A percentile compares a stretch with the other conserved stretches of the same genome.
Evolutionary conservation across 768 basidiomycete species (phyloP).

Genomic region (Xerocomellus chrysenteron): DNA sequence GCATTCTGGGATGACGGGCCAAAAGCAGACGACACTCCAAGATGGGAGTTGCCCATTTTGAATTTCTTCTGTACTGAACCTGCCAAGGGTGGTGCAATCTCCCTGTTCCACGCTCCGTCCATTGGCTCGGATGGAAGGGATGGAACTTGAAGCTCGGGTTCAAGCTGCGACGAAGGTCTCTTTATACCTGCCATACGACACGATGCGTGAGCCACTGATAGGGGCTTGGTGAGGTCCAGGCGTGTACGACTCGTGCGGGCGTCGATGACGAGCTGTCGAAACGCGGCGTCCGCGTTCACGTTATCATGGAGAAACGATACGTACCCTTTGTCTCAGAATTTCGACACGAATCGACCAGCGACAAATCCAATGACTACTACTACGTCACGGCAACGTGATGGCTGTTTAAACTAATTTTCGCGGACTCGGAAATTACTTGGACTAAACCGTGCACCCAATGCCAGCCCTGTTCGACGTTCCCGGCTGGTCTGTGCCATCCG

Average conservation of each 20-base stretch:
- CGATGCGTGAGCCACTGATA: constrained; percentile 12
- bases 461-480: constrained; percentile 60
- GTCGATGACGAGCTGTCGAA: constrained; percentile 6
- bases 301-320: constrained; percentile 9
- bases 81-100: background rate
- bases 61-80: constrained; percentile 8
- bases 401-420: no score
- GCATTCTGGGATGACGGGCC: constrained; percentile 5
- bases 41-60: constrained; percentile 12
- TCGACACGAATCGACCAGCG: no score
- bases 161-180: background rate
- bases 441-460: constrained; percentile 13
- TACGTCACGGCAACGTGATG: no score
- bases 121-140: constrained; percentile 7
- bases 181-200: constrained; percentile 19
- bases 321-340: no score
- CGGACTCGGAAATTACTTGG: constrained; percentile 7
- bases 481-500: constrained; percentile 59
- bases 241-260: constrained; percentile 18
- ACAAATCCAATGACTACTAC: no score
- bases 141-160: background rate
- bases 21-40: background rate
- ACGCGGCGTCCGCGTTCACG: constrained; percentile 16
- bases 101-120: constrained; percentile 7
- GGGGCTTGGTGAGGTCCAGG: background rate